Conservation (phyloP, 2,329 filamentous ascomycete genomes). For the Arthrobotrys sphaeroides region DNA sequence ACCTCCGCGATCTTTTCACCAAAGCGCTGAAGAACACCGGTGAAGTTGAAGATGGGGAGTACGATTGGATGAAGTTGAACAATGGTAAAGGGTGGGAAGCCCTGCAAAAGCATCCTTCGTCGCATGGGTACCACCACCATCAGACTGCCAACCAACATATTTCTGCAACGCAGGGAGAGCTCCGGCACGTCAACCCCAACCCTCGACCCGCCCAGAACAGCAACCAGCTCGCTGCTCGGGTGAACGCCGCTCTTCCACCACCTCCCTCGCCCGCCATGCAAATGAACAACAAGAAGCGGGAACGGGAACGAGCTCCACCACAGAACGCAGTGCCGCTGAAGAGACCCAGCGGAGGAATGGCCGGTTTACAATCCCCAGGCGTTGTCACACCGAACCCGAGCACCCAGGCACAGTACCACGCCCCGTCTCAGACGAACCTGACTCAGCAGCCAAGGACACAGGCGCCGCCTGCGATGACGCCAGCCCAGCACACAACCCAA, state of each 20-base stretch:
- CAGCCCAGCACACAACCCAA: constrained; percentile 61
- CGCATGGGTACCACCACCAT: constrained; percentile 69
- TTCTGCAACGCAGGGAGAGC: constrained; percentile 61
- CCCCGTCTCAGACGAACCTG: constrained; percentile 86
- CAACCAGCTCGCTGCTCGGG: constrained; percentile 76
- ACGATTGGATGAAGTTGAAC: constrained; percentile 99
- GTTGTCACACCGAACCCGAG: constrained; percentile 85
- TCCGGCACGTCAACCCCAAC: constrained; percentile 61
- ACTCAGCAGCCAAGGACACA: constrained; percentile 72
- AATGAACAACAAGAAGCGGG: constrained; percentile 76
- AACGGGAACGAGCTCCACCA: constrained; percentile 75
- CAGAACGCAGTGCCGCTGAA: constrained; percentile 77
- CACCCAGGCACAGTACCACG: constrained; percentile 92
- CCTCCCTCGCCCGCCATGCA: constrained; percentile 86
- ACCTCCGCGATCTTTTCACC: constrained; percentile 94
- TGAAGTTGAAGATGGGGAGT: constrained; percentile 96
- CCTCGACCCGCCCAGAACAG: constrained; percentile 70
- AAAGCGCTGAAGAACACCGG: constrained; percentile 93
- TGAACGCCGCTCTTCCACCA: constrained; percentile 94
- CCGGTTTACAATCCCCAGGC: constrained; percentile 72
- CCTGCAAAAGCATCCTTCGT: constrained; percentile 74
- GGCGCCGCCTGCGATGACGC: constrained; percentile 70
- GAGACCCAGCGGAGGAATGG: constrained; percentile 76
- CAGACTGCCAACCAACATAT: constrained; percentile 67
- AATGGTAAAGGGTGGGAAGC: constrained; percentile 91